A percentile compares a stretch with the other conserved stretches of the same genome.
These are phyloP conservation scores for Colletotrichum higginsianum DNA, from an alignment of 2,329 filamentous ascomycete species.

Conservation along the genomic window DNA sequence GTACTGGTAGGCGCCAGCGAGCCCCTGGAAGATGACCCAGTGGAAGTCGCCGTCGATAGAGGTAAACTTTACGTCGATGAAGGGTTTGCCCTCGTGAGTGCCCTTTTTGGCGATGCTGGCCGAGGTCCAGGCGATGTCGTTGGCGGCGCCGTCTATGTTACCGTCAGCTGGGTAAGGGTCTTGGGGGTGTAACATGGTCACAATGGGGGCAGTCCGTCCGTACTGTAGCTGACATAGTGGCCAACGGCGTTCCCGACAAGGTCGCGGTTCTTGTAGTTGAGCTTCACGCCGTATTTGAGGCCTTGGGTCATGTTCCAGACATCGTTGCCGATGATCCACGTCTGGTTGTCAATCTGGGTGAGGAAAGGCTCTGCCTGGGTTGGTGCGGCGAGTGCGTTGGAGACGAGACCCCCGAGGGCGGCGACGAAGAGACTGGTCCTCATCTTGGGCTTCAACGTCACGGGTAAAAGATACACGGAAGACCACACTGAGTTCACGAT, in stretches of 20 bases:
- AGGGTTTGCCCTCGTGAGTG: constrained; percentile 53
- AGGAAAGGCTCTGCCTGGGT: constrained; percentile 46
- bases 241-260: constrained; percentile 50
- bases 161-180: not conserved
- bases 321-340: constrained; percentile 52
- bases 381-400: constrained; percentile 16
- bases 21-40: constrained; percentile 65
- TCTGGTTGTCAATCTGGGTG: constrained; percentile 46
- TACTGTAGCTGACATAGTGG: constrained; percentile 52
- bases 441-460: constrained; percentile 17
- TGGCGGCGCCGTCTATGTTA: constrained; percentile 59
- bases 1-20: constrained; percentile 69
- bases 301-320: constrained; percentile 50
- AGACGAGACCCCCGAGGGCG: constrained; percentile 22
- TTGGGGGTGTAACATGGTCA: not conserved
- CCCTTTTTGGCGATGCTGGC: constrained; percentile 57
- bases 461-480: not conserved
- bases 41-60: constrained; percentile 65
- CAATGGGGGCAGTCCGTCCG: constrained; percentile 13
- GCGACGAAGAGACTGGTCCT: constrained; percentile 26
- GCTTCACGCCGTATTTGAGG: constrained; percentile 46
- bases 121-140: constrained; percentile 63
- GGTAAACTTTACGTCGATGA: constrained; percentile 64
- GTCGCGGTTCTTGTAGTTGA: constrained; percentile 50
- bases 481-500: not conserved